Base-by-base conservation (phyloP, 768 basidiomycete genomes). In the Kwoniella shandongensis region DNA sequence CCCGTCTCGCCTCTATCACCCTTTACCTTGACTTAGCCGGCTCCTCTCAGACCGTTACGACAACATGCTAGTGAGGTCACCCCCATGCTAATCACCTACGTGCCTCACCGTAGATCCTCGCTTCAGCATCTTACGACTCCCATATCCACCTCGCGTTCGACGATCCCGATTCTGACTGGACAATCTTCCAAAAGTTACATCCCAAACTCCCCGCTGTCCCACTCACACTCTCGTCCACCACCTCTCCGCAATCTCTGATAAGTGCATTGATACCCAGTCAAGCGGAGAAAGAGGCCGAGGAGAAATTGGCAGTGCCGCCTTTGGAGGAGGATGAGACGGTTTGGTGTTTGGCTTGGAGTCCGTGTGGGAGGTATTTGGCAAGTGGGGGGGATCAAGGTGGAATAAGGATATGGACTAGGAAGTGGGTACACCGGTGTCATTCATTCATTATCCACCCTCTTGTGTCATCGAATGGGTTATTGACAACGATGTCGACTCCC, bases 101-200 rank as follows among this genome's bases (percentile, higher is more conserved):
- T 32, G 32, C 12, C 18, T 25, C 45, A 44, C 35, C 12, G 4
- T 77, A 94, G 89, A 90, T 97, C 61, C 85, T 99, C 52, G 94
- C 94, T 25, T 97, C 94, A 1, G 89, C 85, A 3, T 97, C 94
- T 0, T 99, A 98, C 78, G 96, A 99, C 72, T 93, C 97, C 66
- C 91, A 88, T 1, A 88, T 99, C 74, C 91, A 89, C 59, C 83
- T 99, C 26, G 92, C 93, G 77, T 78, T 88, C 51, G 92, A 98
- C 67, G 93, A 97, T 73, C 91, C 91, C 0, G 84, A 84, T 25
- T 90, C 94, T 60, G 96, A 99, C 74, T 98, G 96, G 91, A 89
- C 83, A 67, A 87, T 86, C 69, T 88, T 91, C 62, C 75, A 84
- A 56, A 93, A 91, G 1, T 81, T 97, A 2, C 60, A 76, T 32